A percentile compares a stretch with the other conserved stretches of the same genome.
phyloP scores from a whole-genome alignment of 345 rosid genomes.

The Microcos paniculata region DNA sequence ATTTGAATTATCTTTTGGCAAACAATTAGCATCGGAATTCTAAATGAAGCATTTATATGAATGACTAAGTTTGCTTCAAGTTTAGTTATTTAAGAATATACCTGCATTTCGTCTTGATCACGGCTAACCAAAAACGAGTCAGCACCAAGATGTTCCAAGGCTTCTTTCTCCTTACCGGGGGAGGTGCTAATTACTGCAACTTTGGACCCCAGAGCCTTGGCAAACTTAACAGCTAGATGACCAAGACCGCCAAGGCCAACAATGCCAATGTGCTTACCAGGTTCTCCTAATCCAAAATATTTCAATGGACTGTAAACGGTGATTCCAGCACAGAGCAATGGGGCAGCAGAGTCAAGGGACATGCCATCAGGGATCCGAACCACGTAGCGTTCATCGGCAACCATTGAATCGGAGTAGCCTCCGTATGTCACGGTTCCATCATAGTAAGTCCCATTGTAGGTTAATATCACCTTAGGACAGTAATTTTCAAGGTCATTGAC shows the following conservation, averaged over 20 bases:
- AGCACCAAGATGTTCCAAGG: constrained; percentile 41
- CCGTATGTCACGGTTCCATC: constrained; percentile 57
- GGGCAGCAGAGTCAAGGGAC: constrained; percentile 56
- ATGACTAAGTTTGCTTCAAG: neutral
- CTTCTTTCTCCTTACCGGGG: constrained; percentile 41
- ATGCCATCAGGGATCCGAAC: constrained; percentile 49
- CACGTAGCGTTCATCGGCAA: constrained; percentile 49
- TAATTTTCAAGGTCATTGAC: constrained; percentile 50
- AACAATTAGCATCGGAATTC: neutral
- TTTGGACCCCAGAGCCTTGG: constrained; percentile 47
- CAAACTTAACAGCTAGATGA: constrained; percentile 51
- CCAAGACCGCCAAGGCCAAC: constrained; percentile 60
- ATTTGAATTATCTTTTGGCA: neutral
- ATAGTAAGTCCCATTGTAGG: constrained; percentile 32
- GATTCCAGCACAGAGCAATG: constrained; percentile 71
- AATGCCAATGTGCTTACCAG: constrained; percentile 38
- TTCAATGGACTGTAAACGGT: constrained; percentile 69
- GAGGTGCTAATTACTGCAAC: constrained; percentile 55
- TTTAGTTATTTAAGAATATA: neutral
- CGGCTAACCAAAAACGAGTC: constrained; percentile 42
- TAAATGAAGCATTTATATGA: neutral
- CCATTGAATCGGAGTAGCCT: constrained; percentile 58
- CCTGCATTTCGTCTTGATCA: constrained; percentile 36
- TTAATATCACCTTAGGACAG: constrained; percentile 37
- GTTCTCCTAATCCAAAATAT: constrained; percentile 37